Percentiles rank a stretch among this genome's conserved stretches.
phyloP scores from a whole-genome alignment of 129 eudicot species.

The Solidago caesia region DNA sequence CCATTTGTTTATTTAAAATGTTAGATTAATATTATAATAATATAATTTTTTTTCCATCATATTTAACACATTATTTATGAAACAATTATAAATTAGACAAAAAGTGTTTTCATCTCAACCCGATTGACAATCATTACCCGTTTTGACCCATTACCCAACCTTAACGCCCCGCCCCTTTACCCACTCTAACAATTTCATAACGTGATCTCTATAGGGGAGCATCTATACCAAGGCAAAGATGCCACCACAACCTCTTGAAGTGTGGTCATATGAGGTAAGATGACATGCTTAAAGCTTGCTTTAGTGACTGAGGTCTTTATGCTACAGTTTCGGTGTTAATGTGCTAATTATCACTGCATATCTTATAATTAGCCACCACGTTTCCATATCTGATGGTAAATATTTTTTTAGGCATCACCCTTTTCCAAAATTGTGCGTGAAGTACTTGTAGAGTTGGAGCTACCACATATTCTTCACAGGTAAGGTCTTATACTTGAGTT shows the following conservation, averaged over 20 bases:
- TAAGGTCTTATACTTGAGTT: slow-evolving; percentile 28
- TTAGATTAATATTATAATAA: neutral
- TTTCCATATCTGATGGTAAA: neutral
- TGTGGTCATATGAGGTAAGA: slow-evolving; percentile 98
- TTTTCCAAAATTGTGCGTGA: slow-evolving; percentile 97
- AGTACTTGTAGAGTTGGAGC: slow-evolving; percentile 91
- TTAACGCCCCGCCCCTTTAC: neutral
- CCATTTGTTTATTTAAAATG: neutral
- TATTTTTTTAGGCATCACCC: slow-evolving; percentile 68
- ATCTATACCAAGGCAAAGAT: slow-evolving; percentile 72
- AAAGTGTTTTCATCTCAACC: neutral
- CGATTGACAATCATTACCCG: neutral
- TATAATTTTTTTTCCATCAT: neutral
- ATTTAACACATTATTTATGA: neutral
- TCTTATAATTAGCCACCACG: slow-evolving; percentile 15
- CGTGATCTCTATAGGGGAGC: slow-evolving; percentile 52
- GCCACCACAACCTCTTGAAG: slow-evolving; percentile 94
- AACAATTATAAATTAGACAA: neutral
- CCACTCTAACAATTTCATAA: slow-evolving; percentile 3
- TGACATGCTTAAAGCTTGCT: slow-evolving; percentile 23
- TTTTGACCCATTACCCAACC: neutral
- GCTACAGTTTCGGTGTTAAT: neutral
- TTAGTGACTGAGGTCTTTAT: neutral
- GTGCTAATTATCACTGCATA: neutral
- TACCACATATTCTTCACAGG: slow-evolving; percentile 94